Percentiles rank a stretch among this genome's conserved stretches.
Evolutionary conservation across 2,329 filamentous ascomycete genomes (phyloP).

Genomic region (Aspergillus piperis): DNA sequence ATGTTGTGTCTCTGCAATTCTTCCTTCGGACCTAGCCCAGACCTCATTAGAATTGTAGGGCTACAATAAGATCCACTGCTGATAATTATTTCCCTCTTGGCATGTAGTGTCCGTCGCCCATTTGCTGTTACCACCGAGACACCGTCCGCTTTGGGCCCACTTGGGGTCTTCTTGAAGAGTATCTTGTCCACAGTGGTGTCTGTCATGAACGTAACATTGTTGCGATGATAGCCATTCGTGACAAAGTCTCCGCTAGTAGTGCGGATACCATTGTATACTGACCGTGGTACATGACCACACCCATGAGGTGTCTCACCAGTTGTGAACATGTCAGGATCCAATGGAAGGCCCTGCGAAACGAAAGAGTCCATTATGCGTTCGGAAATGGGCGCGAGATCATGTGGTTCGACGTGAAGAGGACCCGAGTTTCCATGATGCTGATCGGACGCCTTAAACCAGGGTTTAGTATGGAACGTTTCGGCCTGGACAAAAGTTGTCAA

Average conservation of each 20-base stretch:
- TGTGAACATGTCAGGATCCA: conserved; percentile 63
- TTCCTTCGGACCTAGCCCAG: conserved; percentile 53
- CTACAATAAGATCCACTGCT: conserved; percentile 55
- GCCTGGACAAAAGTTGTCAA: conserved; percentile 36
- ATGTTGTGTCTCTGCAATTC: conserved; percentile 49
- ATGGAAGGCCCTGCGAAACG: conserved; percentile 55
- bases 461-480: conserved; percentile 60
- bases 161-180: conserved; percentile 42
- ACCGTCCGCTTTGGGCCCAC: conserved; percentile 46
- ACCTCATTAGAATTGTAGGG: conserved; percentile 56
- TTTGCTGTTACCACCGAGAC: conserved; percentile 25
- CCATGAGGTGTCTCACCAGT: conserved; percentile 55
- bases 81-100: conserved; percentile 50
- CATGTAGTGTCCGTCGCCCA: conserved; percentile 44
- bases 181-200: conserved; percentile 57
- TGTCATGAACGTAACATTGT: conserved; percentile 53
- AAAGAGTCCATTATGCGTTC: conserved; percentile 58
- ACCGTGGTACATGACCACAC: conserved; percentile 58
- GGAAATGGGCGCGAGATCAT: conserved; percentile 62
- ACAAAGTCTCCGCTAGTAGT: conserved; percentile 59
- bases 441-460: conserved; percentile 56
- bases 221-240: conserved; percentile 43
- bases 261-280: conserved; percentile 55
- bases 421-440: conserved; percentile 55
- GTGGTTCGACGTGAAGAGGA: conserved; percentile 58